Evolutionary conservation across 2,329 filamentous ascomycete species (phyloP).

Genomic region (Penicillium corylophilum): DNA sequence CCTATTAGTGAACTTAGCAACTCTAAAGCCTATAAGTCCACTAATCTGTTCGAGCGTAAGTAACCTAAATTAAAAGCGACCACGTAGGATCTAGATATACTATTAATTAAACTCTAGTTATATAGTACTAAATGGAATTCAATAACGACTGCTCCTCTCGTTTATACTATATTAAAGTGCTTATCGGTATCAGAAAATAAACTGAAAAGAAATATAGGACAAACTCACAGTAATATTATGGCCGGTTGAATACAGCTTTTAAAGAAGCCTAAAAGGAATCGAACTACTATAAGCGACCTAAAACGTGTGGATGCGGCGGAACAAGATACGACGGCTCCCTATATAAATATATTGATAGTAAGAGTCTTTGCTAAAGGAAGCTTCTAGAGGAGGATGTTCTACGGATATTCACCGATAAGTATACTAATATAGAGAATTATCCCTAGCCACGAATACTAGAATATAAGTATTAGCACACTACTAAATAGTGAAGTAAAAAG

Average conservation of each 20-base stretch:
- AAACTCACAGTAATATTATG: slow-evolving; percentile 53
- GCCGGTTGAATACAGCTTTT: slow-evolving; percentile 55
- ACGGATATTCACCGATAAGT: slow-evolving; percentile 52
- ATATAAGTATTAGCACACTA: slow-evolving; percentile 3
- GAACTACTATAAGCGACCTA: slow-evolving; percentile 37
- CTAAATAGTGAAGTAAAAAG: too few relatives aligned
- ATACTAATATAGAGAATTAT: slow-evolving; percentile 53
- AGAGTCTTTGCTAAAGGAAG: slow-evolving; percentile 52
- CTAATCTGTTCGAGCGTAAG: slow-evolving; percentile 51
- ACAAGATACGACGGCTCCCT: slow-evolving; percentile 49
- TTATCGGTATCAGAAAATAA: too few relatives aligned
- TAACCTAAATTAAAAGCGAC: not conserved
- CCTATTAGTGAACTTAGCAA: slow-evolving; percentile 47
- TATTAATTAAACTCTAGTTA: slow-evolving; percentile 65
- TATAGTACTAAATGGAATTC: slow-evolving; percentile 70
- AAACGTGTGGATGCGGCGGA: slow-evolving; percentile 51
- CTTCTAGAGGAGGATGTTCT: slow-evolving; percentile 49
- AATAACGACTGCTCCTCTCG: slow-evolving; percentile 63
- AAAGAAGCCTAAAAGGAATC: slow-evolving; percentile 57
- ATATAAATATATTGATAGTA: slow-evolving; percentile 51
- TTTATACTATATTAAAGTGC: slow-evolving; percentile 66
- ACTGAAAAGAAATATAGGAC: too few relatives aligned
- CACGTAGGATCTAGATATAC: too few relatives aligned
- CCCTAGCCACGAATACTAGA: slow-evolving; percentile 50
- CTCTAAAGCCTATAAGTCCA: slow-evolving; percentile 58